These are phyloP conservation scores for Penicillium alfredii DNA, from an alignment of 495 filamentous ascomycete genomes.

Conservation along the genomic window DNA sequence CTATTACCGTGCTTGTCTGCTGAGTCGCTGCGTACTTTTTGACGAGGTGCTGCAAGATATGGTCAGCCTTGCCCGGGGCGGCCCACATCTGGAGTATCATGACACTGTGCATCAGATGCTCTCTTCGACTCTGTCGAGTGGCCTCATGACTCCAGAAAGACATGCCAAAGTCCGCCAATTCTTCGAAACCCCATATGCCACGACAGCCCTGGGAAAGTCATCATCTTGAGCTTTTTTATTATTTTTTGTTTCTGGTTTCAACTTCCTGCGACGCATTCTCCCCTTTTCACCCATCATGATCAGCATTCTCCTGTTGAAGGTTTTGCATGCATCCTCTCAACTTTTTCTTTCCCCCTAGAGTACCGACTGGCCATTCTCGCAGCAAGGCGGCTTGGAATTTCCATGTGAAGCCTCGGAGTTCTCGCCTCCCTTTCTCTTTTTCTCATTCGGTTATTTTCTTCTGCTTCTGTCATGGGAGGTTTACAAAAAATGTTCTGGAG, in stretches of 20 bases:
- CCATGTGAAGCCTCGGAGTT: conserved; percentile 18
- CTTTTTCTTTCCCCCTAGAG: conserved; percentile 7
- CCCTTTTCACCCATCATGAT: conserved; percentile 17
- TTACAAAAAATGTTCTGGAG: conserved; percentile 35
- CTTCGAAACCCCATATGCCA: conserved; percentile 26
- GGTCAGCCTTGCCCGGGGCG: conserved; percentile 43
- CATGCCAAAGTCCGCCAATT: conserved; percentile 48
- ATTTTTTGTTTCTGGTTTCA: conserved; percentile 10
- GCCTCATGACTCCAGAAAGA: conserved; percentile 49
- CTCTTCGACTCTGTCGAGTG: conserved; percentile 28
- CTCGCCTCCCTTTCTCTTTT: conserved; percentile 5
- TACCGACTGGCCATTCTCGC: conserved; percentile 15
- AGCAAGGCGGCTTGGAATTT: conserved; percentile 12
- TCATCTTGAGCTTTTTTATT: conserved; percentile 18
- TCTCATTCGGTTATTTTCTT: conserved; percentile 9
- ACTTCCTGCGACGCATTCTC: conserved; percentile 9
- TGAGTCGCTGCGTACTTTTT: conserved; percentile 41
- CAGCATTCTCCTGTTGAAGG: conserved; percentile 19
- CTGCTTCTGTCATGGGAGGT: conserved; percentile 29
- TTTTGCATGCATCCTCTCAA: conserved; percentile 21
- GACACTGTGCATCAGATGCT: conserved; percentile 6
- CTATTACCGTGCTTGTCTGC: conserved; percentile 53
- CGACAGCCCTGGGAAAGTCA: conserved; percentile 9
- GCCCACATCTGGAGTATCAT: conserved; percentile 17
- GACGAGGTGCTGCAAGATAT: conserved; percentile 49